Base-by-base conservation (phyloP, 2,329 filamentous ascomycete genomes). In the Pestalotiopsis sp. region DNA sequence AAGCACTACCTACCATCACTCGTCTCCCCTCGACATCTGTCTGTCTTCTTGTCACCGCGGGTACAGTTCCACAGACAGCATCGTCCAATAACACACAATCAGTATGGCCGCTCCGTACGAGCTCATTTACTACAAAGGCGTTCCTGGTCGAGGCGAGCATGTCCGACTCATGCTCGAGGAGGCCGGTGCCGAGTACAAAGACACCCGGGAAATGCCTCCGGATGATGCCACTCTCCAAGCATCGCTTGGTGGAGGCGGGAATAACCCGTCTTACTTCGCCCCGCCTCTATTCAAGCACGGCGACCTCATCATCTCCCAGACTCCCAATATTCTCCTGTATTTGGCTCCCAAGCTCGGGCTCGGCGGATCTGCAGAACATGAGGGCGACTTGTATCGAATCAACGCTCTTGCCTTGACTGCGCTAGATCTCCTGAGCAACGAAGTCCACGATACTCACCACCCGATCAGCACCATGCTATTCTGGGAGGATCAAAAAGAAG, bases 401-500 rank as follows among this genome's bases (percentile, higher is more conserved):
- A 89, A 92, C 68, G 84, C 84, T 59, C 84, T 94, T 27, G 84
- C 86, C 0, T 80, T 94, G 66, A 94, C 92, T 5, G 90, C 91
- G 1, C 79, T 94, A 11, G 92, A 95, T 74, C 86, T 86, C 1
- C 78, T 94, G 61, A 87, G 87, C 73, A 90, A 90, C 72, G 92
- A 94, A 79, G 78, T 89, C 0, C 92, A 95, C 76, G 91, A 94
- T 73, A 90, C 88, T 23, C 92, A 95, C 76, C 92, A 94, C 75
- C 92, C 92, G 0, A 82, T 93, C 67, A 84, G 87, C 3, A 76
- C 81, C 0, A 76, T 76, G 3, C 76, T 86, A 4, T 90, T 89
- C 77, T 94, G 93, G 72, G 91, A 94, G 75, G 90, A 94, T n/a
- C 92, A 95, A 80, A 93, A 90, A 77, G 81, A 84, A 1, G 92